Base-by-base conservation (phyloP, 139 green algal species). In the Chlorella vulgaris region DNA sequence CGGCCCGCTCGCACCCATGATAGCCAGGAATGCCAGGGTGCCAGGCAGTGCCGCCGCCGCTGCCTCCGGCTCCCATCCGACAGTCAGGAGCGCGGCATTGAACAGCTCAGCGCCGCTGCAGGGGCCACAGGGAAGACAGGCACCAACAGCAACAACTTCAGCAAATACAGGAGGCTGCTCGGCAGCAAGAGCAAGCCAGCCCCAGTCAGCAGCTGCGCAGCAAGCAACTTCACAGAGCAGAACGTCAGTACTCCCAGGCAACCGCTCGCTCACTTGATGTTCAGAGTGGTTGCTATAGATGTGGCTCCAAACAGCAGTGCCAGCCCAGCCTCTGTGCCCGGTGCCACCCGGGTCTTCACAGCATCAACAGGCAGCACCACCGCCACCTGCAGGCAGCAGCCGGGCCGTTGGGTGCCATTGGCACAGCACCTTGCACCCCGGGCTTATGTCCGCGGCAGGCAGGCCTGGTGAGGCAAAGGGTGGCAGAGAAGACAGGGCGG, bases 211-310 rank as follows among this genome's bases (percentile, higher is more conserved):
- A n/a, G n/a, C n/a, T n/a, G n/a, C n/a, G n/a, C n/a, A n/a, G n/a
- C n/a, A n/a, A n/a, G n/a, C n/a, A n/a, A n/a, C n/a, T n/a, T n/a
- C n/a, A n/a, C n/a, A n/a, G n/a, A n/a, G n/a, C n/a, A n/a, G n/a
- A n/a, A n/a, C 47, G 15, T 58, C 13, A 24, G 47, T 15, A 10
- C 47, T 58, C 13, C 47, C 10, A 15, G 47, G 47, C 47, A 24
- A 10, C 15, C 13, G 47, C 10, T 58, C 13, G 55, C 55, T 65
- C 55, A 65, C 55, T 86, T 85, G 31, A 91, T 78, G 50, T 94
- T 92, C 39, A 94, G 73, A 19, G 81, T 92, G 35, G 90, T 94
- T 1, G 88, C 77, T 26, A 89, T n/a, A 0, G 89, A 93, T 33
- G 83, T 62, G 2, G 89, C 4, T 4, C 80, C 91, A 86, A 96